These are phyloP conservation scores for Serendipita sp. DNA, from an alignment of 768 basidiomycete species.

Conservation along the genomic window DNA sequence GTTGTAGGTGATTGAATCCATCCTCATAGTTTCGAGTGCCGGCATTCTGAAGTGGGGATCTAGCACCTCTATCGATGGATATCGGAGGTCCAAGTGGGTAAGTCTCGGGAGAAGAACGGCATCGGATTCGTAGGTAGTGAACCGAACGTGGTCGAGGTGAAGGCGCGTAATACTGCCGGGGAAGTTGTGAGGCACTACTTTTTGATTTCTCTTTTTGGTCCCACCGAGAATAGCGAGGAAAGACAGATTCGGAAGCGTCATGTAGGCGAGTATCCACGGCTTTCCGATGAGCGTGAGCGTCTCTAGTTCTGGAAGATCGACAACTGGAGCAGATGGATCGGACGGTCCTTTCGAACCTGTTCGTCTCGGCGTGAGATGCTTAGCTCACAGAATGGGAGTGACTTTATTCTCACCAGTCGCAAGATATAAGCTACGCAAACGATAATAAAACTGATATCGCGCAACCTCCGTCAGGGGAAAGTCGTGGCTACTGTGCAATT, in stretches of 20 bases:
- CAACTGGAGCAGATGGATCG: conserved; percentile 1
- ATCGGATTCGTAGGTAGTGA: neutral
- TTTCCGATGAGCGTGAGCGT: conserved; percentile 1
- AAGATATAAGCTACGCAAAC: neutral
- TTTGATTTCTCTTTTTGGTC: neutral
- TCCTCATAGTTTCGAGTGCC: conserved; percentile 2
- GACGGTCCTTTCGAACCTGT: conserved; percentile 2
- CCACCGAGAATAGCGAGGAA: neutral
- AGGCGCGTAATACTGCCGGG: neutral
- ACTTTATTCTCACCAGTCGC: neutral
- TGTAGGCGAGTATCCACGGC: conserved; percentile 1
- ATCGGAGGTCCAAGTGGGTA: conserved; percentile 4
- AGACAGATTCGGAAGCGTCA: neutral
- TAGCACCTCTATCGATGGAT: neutral
- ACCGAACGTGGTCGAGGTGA: neutral
- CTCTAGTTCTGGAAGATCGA: neutral
- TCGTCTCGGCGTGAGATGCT: neutral
- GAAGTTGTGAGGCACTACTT: neutral
- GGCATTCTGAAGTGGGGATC: conserved; percentile 2
- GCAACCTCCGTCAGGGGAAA: neutral
- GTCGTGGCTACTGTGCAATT: neutral
- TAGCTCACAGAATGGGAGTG: neutral
- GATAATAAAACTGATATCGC: conserved; percentile 1
- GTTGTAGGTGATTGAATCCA: conserved; percentile 7
- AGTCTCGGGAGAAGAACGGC: neutral